Evolutionary conservation across 192 early-diverging fungal genomes (phyloP).

Genomic region (Coemansia sp.): DNA sequence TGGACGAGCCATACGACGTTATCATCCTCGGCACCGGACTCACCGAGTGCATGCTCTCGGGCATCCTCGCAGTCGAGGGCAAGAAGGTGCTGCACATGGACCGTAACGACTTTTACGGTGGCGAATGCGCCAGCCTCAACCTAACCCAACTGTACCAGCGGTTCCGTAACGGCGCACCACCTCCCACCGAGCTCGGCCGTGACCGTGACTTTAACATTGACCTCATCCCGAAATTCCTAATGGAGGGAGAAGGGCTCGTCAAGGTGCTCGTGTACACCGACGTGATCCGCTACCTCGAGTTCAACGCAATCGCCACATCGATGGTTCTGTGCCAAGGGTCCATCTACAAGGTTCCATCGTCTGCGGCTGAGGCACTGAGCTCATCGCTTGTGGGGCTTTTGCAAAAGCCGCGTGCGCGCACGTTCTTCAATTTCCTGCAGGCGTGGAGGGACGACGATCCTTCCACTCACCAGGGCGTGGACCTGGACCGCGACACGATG

Average conservation of each 20-base stretch:
- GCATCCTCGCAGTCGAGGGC: conserved; percentile 83
- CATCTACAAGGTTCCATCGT: conserved; percentile 95
- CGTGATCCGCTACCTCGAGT: conserved; percentile 97
- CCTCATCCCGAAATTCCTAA: conserved; percentile 99
- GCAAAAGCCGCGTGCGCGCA: conserved; percentile 89
- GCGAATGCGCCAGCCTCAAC: conserved; percentile 92
- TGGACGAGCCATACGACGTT: conserved; percentile 89
- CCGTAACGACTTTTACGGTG: conserved; percentile 98
- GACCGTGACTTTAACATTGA: conserved; percentile 96
- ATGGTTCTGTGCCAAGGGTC: conserved; percentile 87
- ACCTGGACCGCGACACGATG: conserved; percentile 77
- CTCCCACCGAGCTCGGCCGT: conserved; percentile 59
- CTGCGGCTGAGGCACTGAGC: conserved; percentile 78
- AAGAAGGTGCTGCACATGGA: conserved; percentile 92
- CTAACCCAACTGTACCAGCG: conserved; percentile 85
- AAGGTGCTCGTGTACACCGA: conserved; percentile 96
- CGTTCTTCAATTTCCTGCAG: conserved; percentile 96
- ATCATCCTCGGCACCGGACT: conserved; percentile 86
- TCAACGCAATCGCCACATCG: conserved; percentile 92
- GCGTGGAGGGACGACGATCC: conserved; percentile 82
- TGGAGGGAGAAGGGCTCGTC: conserved; percentile 97
- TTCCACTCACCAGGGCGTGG: conserved; percentile 78
- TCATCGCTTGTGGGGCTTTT: conserved; percentile 89
- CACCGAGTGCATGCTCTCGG: conserved; percentile 88
- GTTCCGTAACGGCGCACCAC: conserved; percentile 58